These are phyloP conservation scores for Persicaria maculosa DNA, from an alignment of 148 eudicot genomes.

Conservation along the genomic window DNA sequence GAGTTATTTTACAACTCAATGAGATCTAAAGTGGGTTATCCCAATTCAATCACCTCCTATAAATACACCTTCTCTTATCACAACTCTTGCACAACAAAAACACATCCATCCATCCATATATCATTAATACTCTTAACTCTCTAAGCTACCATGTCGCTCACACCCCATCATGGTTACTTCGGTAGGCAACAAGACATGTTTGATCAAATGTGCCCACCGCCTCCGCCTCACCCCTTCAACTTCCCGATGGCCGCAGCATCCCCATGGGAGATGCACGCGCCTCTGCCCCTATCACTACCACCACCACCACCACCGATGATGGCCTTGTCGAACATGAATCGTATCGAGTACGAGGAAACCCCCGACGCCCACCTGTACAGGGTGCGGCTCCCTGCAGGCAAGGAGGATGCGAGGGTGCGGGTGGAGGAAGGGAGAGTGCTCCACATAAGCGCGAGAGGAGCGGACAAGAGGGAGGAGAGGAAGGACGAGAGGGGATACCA, in stretches of 20 bases:
- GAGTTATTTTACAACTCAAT: no score
- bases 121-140: neutral
- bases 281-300: neutral
- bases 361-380: neutral
- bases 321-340: neutral
- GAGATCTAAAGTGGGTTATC: neutral
- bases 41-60: neutral
- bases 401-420: constrained; percentile 3
- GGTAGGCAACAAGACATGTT: neutral
- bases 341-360: neutral
- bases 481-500: neutral
- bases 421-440: constrained; percentile 4
- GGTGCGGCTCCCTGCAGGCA: neutral
- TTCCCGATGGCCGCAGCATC: neutral
- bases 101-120: neutral
- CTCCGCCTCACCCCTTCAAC: neutral
- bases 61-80: neutral
- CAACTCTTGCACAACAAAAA: neutral
- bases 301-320: neutral
- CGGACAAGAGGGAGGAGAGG: neutral
- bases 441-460: neutral
- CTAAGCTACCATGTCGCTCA: neutral
- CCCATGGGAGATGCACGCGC: neutral
- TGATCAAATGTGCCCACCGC: neutral
- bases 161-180: neutral